These are phyloP conservation scores for Neonectria sp. DNA, from an alignment of 2,329 filamentous ascomycete genomes.

Conservation along the genomic window DNA sequence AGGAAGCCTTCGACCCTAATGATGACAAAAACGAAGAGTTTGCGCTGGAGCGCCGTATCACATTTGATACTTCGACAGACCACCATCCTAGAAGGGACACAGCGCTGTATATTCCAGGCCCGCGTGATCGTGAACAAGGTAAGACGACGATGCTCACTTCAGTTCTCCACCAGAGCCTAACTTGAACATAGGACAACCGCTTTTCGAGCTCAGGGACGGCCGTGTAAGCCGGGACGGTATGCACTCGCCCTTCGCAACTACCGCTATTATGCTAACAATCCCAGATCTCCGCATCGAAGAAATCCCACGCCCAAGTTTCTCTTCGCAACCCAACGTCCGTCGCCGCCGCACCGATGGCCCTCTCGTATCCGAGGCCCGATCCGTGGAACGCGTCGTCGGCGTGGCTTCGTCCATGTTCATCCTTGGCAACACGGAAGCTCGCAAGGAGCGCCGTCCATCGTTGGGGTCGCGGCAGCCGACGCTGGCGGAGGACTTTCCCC, in stretches of 20 bases:
- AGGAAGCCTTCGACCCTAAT: neutral
- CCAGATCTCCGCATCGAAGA: slow-evolving; percentile 41
- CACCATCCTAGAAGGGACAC: slow-evolving; percentile 45
- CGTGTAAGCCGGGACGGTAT: slow-evolving; percentile 42
- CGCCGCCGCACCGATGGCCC: slow-evolving; percentile 44
- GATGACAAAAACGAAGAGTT: slow-evolving; percentile 15
- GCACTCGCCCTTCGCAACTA: neutral
- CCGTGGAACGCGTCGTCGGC: slow-evolving; percentile 53
- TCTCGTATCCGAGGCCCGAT: slow-evolving; percentile 50
- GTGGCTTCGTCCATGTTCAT: slow-evolving; percentile 59
- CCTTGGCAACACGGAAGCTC: slow-evolving; percentile 47
- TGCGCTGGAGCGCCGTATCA: slow-evolving; percentile 41
- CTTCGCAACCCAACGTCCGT: slow-evolving; percentile 34
- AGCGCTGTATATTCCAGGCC: slow-evolving; percentile 51
- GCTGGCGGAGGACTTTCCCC: slow-evolving; percentile 51
- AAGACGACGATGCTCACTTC: neutral
- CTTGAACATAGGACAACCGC: slow-evolving; percentile 39
- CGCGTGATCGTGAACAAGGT: slow-evolving; percentile 52
- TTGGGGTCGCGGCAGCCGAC: slow-evolving; percentile 31
- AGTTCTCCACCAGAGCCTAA: neutral
- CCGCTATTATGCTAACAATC: slow-evolving; percentile 4
- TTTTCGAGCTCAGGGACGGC: slow-evolving; percentile 45
- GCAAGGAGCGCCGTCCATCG: slow-evolving; percentile 32
- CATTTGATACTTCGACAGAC: slow-evolving; percentile 48
- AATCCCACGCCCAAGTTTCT: slow-evolving; percentile 32